These are phyloP conservation scores for Mucor ambiguus DNA, from an alignment of 371 early-diverging fungal species.

Conservation along the genomic window DNA sequence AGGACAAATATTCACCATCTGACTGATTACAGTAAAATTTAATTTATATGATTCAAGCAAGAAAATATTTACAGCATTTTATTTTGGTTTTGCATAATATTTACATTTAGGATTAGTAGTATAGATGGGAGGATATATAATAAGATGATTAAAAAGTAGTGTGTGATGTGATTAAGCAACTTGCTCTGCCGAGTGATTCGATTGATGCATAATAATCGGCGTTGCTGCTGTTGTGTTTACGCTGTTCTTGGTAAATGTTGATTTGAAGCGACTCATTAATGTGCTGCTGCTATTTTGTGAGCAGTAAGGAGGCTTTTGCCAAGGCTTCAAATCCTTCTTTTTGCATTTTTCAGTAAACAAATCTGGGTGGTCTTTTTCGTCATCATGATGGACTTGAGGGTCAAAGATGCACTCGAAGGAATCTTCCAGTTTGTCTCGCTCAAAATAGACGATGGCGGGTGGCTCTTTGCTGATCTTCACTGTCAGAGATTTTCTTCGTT, in stretches of 20 bases:
- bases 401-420: constrained; percentile 50
- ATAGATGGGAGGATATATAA: not conserved
- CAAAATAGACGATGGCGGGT: constrained; percentile 42
- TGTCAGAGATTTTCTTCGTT: constrained; percentile 29
- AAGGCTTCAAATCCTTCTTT: constrained; percentile 30
- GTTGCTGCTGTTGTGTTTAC: not conserved
- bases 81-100: not conserved
- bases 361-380: constrained; percentile 49
- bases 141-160: not conserved
- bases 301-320: constrained; percentile 36
- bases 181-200: constrained; percentile 1
- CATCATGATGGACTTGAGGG: constrained; percentile 45
- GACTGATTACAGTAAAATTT: constrained; percentile 4
- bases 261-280: constrained; percentile 11
- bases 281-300: not conserved
- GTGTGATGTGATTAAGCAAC: constrained; percentile 3
- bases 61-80: not conserved
- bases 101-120: not conserved
- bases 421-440: constrained; percentile 38
- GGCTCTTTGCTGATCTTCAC: constrained; percentile 53
- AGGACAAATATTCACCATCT: not conserved
- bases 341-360: constrained; percentile 20
- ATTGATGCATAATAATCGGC: not conserved
- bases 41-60: not conserved
- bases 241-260: constrained; percentile 5